Percentiles rank a stretch among this genome's conserved stretches.
These are phyloP conservation scores for Komagataella phaffii DNA, from an alignment of 805 yeast genomes.

Conservation along the genomic window DNA sequence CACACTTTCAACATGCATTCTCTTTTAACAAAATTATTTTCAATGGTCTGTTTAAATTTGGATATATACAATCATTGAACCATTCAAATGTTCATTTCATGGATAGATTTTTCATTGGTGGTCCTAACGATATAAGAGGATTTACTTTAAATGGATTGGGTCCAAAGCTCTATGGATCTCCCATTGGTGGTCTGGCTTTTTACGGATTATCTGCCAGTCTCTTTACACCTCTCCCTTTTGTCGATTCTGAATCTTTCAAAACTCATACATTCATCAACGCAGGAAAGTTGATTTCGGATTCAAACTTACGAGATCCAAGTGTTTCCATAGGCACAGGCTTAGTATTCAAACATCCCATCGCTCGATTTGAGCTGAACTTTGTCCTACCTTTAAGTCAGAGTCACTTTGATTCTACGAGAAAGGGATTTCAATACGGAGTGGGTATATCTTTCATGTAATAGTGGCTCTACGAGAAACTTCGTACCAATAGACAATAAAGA, in stretches of 20 bases:
- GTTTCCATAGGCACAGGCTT: slow-evolving; percentile 29
- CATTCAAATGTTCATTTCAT: slow-evolving; percentile 20
- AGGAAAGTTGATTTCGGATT: slow-evolving; percentile 26
- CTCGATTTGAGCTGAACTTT: slow-evolving; percentile 43
- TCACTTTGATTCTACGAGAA: slow-evolving; percentile 31
- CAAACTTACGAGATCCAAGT: slow-evolving; percentile 1
- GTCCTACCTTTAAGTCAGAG: slow-evolving; percentile 33
- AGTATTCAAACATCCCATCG: slow-evolving; percentile 41
- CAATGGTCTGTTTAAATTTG: slow-evolving; percentile 13
- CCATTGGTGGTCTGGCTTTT: slow-evolving; percentile 40
- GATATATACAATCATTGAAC: slow-evolving; percentile 10
- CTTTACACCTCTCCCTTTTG: slow-evolving; percentile 27
- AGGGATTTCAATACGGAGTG: slow-evolving; percentile 46
- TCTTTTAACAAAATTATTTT: slow-evolving; percentile 6
- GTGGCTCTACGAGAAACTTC: not conserved
- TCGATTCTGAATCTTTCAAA: slow-evolving; percentile 28
- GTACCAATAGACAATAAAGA: not conserved
- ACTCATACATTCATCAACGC: slow-evolving; percentile 33
- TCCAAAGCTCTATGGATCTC: slow-evolving; percentile 34
- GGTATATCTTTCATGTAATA: slow-evolving; percentile 40
- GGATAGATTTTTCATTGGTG: slow-evolving; percentile 45
- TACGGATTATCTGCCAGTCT: slow-evolving; percentile 30
- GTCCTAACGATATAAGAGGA: slow-evolving; percentile 44
- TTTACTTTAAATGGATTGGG: slow-evolving; percentile 39
- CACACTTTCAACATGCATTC: slow-evolving; percentile 24